Conservation (phyloP, 768 basidiomycete species). For the Suillus americanus region DNA sequence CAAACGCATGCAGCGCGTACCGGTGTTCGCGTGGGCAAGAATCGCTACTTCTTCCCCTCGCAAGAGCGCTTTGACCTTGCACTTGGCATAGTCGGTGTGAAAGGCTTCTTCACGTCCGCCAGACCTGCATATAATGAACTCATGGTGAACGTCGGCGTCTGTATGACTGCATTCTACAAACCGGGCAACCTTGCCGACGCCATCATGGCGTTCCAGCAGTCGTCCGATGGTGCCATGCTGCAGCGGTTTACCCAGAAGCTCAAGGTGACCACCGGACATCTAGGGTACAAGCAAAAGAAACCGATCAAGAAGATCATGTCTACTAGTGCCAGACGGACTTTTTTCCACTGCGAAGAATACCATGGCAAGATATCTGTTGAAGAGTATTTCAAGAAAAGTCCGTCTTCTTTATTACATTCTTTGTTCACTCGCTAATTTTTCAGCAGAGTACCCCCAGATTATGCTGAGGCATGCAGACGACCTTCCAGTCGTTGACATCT, state of each 20-base stretch:
- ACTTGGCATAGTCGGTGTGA: constrained; percentile 41
- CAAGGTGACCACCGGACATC: constrained; percentile 55
- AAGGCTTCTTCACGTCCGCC: constrained; percentile 52
- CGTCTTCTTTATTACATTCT: constrained; percentile 20
- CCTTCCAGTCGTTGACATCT: constrained; percentile 58
- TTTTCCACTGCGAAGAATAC: constrained; percentile 59
- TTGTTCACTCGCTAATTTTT: constrained; percentile 14
- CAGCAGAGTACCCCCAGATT: constrained; percentile 55
- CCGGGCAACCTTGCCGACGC: constrained; percentile 65
- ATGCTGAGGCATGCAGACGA: constrained; percentile 45
- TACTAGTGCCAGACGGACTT: constrained; percentile 43
- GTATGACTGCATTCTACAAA: constrained; percentile 54
- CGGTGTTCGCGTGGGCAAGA: constrained; percentile 49
- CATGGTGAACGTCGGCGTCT: constrained; percentile 54
- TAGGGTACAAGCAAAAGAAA: constrained; percentile 54
- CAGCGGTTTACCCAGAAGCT: constrained; percentile 50
- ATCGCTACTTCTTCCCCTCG: constrained; percentile 51
- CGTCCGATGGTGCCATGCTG: constrained; percentile 45
- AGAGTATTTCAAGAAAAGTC: constrained; percentile 63
- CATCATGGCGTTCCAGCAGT: constrained; percentile 45
- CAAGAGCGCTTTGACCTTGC: constrained; percentile 26
- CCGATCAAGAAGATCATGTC: constrained; percentile 39
- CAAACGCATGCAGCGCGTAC: constrained; percentile 41
- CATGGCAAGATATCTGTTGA: constrained; percentile 58
- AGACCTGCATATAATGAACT: constrained; percentile 48